phyloP scores from a whole-genome alignment of 2,329 filamentous ascomycete genomes.

The Didymella exigua region DNA sequence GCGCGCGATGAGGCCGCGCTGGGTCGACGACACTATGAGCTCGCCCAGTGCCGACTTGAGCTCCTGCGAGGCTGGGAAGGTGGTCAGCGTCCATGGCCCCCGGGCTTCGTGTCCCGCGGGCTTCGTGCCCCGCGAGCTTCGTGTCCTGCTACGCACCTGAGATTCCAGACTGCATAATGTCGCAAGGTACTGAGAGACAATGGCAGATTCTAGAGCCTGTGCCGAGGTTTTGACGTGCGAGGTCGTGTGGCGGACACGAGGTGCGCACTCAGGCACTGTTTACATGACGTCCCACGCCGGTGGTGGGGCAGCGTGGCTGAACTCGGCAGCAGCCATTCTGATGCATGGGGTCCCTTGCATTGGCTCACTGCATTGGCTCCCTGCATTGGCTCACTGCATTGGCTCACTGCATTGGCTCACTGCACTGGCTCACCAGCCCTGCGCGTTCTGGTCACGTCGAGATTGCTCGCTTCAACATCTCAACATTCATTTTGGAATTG shows the following conservation, averaged over 20 bases:
- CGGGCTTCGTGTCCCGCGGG: too few species aligned
- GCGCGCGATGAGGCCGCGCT: conserved; percentile 73
- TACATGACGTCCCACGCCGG: conserved; percentile 30
- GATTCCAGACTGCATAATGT: conserved; percentile 78
- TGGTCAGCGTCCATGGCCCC: conserved; percentile 20
- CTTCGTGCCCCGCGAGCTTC: not conserved
- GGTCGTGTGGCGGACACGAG: not conserved
- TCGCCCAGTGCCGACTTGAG: conserved; percentile 74
- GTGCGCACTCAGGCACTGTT: conserved; percentile 20
- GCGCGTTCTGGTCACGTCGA: conserved; percentile 7
- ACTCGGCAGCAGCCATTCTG: conserved; percentile 19
- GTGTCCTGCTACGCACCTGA: conserved; percentile 59
- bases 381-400: conserved; percentile 3
- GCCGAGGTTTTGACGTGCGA: not conserved
- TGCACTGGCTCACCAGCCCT: conserved; percentile 7
- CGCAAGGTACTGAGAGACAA: not conserved
- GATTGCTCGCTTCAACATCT: not conserved
- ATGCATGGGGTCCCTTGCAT: conserved; percentile 19
- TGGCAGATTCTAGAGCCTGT: not conserved
- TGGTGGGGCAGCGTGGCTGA: conserved; percentile 30
- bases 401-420: too few species aligned
- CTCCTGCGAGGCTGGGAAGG: conserved; percentile 68
- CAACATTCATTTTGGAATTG: not conserved
- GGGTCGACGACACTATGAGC: conserved; percentile 65
- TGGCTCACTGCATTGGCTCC: not conserved